A percentile compares a stretch with the other conserved stretches of the same genome.
phyloP scores from a whole-genome alignment of 2,329 filamentous ascomycete species.

The Aspergillus vadensis region DNA sequence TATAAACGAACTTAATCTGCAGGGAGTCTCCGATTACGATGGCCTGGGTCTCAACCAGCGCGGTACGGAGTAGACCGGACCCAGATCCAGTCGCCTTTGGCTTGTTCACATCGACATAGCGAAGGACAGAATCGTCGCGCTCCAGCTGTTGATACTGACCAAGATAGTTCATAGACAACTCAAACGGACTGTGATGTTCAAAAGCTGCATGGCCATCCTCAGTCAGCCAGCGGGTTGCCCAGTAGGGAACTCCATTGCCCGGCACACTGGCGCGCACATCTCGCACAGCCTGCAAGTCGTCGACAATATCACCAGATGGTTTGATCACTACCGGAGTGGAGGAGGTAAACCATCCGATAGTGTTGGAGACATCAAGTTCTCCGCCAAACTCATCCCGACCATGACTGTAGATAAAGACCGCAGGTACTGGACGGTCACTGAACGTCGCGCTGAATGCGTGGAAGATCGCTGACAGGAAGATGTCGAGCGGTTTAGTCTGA shows the following conservation, averaged over 20 bases:
- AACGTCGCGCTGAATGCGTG: slow-evolving; percentile 23
- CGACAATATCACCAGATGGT: slow-evolving; percentile 8
- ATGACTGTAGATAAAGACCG: slow-evolving; percentile 27
- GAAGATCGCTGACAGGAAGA: slow-evolving; percentile 23
- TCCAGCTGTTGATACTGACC: neutral
- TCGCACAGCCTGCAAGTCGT: slow-evolving; percentile 1
- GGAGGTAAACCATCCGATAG: slow-evolving; percentile 30
- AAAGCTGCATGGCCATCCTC: neutral
- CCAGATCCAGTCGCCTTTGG: slow-evolving; percentile 17
- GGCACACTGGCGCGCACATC: neutral
- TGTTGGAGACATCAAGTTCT: slow-evolving; percentile 21
- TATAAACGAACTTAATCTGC: neutral
- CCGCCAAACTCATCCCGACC: slow-evolving; percentile 25
- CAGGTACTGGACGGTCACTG: slow-evolving; percentile 16
- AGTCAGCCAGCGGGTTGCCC: neutral
- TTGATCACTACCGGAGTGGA: neutral
- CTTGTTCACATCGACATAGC: neutral
- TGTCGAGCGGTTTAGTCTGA: slow-evolving; percentile 23
- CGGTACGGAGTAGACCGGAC: slow-evolving; percentile 48
- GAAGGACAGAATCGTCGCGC: neutral
- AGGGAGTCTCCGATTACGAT: neutral
- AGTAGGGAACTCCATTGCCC: neutral
- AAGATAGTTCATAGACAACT: neutral
- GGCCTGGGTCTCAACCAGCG: neutral
- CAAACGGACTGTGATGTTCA: neutral